Evolutionary conservation across 2,329 filamentous ascomycete species (phyloP).

Genomic region (Raffaelea albimanens): DNA sequence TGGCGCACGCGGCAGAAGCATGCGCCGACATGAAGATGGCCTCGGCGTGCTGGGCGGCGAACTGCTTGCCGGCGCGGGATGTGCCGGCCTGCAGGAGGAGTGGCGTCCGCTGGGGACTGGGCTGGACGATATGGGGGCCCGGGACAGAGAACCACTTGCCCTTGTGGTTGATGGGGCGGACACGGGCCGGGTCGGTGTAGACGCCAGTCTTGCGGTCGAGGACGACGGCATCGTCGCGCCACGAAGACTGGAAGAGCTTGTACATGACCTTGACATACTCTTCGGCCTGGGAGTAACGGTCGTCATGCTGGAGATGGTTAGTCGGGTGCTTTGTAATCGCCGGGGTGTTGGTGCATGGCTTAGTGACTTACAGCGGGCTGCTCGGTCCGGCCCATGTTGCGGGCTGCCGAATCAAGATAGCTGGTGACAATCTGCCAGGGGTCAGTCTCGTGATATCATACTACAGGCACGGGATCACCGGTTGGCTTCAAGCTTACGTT

Average conservation of each 20-base stretch:
- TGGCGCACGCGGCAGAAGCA: slow-evolving; percentile 6
- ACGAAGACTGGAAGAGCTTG: slow-evolving; percentile 8
- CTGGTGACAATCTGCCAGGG: slow-evolving; percentile 11
- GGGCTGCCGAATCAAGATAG: slow-evolving; percentile 13
- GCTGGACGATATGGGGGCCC: slow-evolving; percentile 5
- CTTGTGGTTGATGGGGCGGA: slow-evolving; percentile 6
- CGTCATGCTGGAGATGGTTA: slow-evolving; percentile 14
- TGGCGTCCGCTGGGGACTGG: slow-evolving; percentile 12
- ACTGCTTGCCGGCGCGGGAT: slow-evolving; percentile 14
- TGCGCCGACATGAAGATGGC: slow-evolving; percentile 15
- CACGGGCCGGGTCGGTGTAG: slow-evolving; percentile 3
- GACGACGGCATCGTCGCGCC: slow-evolving; percentile 9
- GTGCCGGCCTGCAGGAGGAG: slow-evolving; percentile 16
- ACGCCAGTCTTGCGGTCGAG: slow-evolving; percentile 3
- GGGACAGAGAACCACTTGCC: slow-evolving; percentile 4
- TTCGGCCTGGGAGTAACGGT: slow-evolving; percentile 15
- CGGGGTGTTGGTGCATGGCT: too few species aligned
- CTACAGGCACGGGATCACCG: too few species aligned
- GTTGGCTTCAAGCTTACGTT: too few species aligned
- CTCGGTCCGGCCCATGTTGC: slow-evolving; percentile 10
- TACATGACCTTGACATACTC: slow-evolving; percentile 15
- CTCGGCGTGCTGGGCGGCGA: slow-evolving; percentile 17
- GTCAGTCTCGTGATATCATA: not conserved
- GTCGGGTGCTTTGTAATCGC: too few species aligned
- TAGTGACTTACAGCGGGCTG: not conserved